Conservation (phyloP, 345 rosid species). For the Cochlearia excelsa region DNA sequence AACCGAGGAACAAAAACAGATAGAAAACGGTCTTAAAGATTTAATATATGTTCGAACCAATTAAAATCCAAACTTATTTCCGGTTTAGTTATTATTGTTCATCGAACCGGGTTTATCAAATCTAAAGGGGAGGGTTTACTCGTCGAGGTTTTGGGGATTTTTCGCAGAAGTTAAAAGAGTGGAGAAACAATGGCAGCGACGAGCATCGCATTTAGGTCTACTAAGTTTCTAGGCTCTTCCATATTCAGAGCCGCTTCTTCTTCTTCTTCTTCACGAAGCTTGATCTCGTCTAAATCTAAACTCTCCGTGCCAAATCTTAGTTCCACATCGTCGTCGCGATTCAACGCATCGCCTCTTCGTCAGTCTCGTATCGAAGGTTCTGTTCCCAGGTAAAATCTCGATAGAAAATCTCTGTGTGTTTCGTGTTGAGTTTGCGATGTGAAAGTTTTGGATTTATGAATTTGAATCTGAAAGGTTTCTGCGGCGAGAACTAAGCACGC, state of each 20-base stretch:
- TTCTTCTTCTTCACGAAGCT: slow-evolving; percentile 19
- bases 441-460: not conserved
- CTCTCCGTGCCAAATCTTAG: slow-evolving; percentile 38
- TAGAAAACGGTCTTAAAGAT: too few relatives aligned
- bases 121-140: slow-evolving; percentile 9
- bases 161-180: slow-evolving; percentile 1
- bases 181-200: slow-evolving; percentile 41
- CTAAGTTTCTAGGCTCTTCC: slow-evolving; percentile 36
- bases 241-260: slow-evolving; percentile 30
- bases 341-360: slow-evolving; percentile 36
- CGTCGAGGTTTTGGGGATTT: slow-evolving; percentile 39
- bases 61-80: not conserved
- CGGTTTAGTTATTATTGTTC: slow-evolving; percentile 10
- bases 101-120: not conserved
- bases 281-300: slow-evolving; percentile 25
- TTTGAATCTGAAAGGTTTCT: slow-evolving; percentile 42
- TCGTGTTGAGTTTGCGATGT: too few relatives aligned
- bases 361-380: slow-evolving; percentile 37
- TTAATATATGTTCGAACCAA: not conserved
- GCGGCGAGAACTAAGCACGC: slow-evolving; percentile 62
- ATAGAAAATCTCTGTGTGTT: not conserved
- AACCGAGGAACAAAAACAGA: too few relatives aligned
- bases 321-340: slow-evolving; percentile 25
- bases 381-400: slow-evolving; percentile 32
- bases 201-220: slow-evolving; percentile 48